Base-by-base conservation (phyloP, 768 basidiomycete species). In the Tulasnella sp. region DNA sequence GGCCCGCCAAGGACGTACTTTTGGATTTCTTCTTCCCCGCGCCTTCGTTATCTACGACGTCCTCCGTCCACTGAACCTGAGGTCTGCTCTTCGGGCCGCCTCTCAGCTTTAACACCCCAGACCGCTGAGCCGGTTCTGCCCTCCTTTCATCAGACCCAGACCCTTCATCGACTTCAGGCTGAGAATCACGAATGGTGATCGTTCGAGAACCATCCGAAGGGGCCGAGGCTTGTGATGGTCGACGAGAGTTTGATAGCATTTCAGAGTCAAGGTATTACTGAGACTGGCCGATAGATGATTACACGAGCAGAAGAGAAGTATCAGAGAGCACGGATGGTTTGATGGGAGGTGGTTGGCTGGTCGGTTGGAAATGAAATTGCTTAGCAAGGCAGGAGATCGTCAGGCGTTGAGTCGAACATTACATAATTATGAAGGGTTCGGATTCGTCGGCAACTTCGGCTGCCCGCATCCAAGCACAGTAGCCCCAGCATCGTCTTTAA, bases 1-100 rank as follows among this genome's bases (percentile, higher is more conserved):
- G 27, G 71, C 42, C 27, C 27, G 19, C 39, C 56, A 16, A 31
- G 46, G 14, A 89, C 93, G 81, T 82, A 97, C 97, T 96, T 87
- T 98, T 98, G 39, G 95, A 95, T 81, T 93, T 94, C 86, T 98
- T 97, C 88, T 89, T 91, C 9, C 94, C 95, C 80, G 91, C 89
- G 0, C 92, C 92, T 83, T 98, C 97, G 83, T 98, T 98, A 84
- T 98, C 97, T 3, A 97, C 89, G 4, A 94, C 93, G 77, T 91
- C 92, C 24, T 95, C 93, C 31, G 86, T 89, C 97, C 97, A 98
- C 0, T 89, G 91, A 0, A 98, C 97, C 36, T 89, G 87, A 56
- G 88, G 90, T 40, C 86, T 85, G 38, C 86, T 86, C 40, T 86
- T 75, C 9, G 88, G 86, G 14, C 84, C 88, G 27, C 90, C 93